Percentiles rank a stretch among this genome's conserved stretches.
Evolutionary conservation across 805 yeast species (phyloP).

Genomic region (Danielia reshetovae): DNA sequence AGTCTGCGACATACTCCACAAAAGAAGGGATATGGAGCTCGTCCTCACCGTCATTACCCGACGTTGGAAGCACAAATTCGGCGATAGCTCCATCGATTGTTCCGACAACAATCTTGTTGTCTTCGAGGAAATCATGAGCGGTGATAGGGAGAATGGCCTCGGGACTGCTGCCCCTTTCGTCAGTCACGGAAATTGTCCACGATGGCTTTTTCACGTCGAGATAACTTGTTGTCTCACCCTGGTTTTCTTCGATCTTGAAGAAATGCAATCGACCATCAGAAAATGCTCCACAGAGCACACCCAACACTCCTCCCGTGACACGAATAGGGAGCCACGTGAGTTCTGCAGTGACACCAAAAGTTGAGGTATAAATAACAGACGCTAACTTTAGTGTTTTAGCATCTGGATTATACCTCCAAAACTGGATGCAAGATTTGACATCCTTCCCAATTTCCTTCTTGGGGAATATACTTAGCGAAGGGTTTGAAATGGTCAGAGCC

Average conservation of each 20-base stretch:
- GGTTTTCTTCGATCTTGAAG: slow-evolving; percentile 32
- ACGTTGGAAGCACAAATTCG: slow-evolving; percentile 46
- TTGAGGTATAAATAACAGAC: slow-evolving; percentile 28
- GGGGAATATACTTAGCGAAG: slow-evolving; percentile 30
- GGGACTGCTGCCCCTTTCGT: slow-evolving; percentile 7
- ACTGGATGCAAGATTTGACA: slow-evolving; percentile 38
- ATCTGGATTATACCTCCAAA: slow-evolving; percentile 34
- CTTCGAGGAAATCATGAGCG: slow-evolving; percentile 44
- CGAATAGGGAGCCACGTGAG: slow-evolving; percentile 38
- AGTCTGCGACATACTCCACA: slow-evolving; percentile 26
- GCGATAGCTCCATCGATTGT: slow-evolving; percentile 55
- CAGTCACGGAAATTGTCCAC: slow-evolving; percentile 11
- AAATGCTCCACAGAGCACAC: slow-evolving; percentile 48
- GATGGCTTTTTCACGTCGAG: slow-evolving; percentile 21
- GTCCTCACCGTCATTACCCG: slow-evolving; percentile 7
- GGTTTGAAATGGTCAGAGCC: slow-evolving; percentile 18
- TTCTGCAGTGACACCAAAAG: slow-evolving; percentile 43
- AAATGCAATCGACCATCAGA: slow-evolving; percentile 57
- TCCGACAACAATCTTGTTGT: slow-evolving; percentile 50
- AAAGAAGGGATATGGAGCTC: slow-evolving; percentile 27
- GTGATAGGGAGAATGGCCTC: slow-evolving; percentile 30
- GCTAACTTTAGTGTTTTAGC: slow-evolving; percentile 23
- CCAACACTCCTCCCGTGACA: slow-evolving; percentile 27
- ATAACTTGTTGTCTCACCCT: slow-evolving; percentile 13
- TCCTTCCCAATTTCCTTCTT: slow-evolving; percentile 6